A percentile compares a stretch with the other conserved stretches of the same genome.
These are phyloP conservation scores for Linum usitatissimum DNA, from an alignment of 345 rosid species.

Conservation along the genomic window DNA sequence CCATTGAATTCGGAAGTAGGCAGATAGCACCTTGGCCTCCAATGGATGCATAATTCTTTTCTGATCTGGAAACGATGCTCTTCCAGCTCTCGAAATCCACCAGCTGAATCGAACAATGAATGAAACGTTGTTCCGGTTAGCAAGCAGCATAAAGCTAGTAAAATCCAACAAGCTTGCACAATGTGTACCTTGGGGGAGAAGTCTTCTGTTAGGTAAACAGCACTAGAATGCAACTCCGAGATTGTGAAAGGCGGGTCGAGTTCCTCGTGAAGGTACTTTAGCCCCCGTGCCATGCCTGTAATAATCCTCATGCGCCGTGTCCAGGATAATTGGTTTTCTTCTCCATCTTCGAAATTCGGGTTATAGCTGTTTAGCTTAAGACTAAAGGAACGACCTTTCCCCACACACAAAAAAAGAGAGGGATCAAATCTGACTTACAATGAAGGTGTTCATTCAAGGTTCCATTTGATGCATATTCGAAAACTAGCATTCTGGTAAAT, in stretches of 20 bases:
- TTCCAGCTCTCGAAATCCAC: slow-evolving; percentile 98
- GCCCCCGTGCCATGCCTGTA: slow-evolving; percentile 79
- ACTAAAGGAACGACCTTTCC: slow-evolving; percentile 1
- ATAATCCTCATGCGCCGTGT: slow-evolving; percentile 80
- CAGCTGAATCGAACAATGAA: slow-evolving; percentile 39
- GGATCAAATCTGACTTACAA: slow-evolving; percentile 41
- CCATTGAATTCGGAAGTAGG: slow-evolving; percentile 63
- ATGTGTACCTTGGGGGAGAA: slow-evolving; percentile 76
- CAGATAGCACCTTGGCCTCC: slow-evolving; percentile 71
- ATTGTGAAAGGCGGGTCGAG: slow-evolving; percentile 85
- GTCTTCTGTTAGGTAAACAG: slow-evolving; percentile 92
- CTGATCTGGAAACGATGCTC: slow-evolving; percentile 75
- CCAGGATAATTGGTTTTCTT: slow-evolving; percentile 82
- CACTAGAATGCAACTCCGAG: slow-evolving; percentile 77
- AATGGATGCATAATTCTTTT: slow-evolving; percentile 65
- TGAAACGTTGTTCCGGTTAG: neutral
- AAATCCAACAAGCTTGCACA: neutral
- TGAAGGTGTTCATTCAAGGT: slow-evolving; percentile 91
- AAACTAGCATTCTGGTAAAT: slow-evolving; percentile 85
- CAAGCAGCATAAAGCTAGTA: neutral
- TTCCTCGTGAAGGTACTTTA: slow-evolving; percentile 80
- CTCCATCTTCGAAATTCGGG: slow-evolving; percentile 55
- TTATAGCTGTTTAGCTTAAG: slow-evolving; percentile 10
- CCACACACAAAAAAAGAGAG: neutral
- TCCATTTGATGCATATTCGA: slow-evolving; percentile 92